Base-by-base conservation (phyloP, 129 eudicot genomes). In the Flaveria trinervia region DNA sequence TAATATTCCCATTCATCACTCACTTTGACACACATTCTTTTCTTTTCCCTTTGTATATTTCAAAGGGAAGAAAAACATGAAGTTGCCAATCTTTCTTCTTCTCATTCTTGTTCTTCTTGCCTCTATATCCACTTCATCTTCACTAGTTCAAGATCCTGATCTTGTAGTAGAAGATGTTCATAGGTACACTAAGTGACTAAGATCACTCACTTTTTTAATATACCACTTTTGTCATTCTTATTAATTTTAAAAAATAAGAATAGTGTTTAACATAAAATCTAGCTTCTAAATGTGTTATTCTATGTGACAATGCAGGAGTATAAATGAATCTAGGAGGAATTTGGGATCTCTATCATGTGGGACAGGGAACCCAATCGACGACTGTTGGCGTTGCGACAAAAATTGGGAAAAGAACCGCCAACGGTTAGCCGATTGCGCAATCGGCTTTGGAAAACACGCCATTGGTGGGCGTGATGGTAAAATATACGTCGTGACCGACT, bases 361-460 rank as follows among this genome's bases (percentile, higher is more conserved):
- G 52, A 89, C 91, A 3, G 97, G 97, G 5, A 92, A 92, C 70
- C 98, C 98, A 0, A 89, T 92, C 3, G 98, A 92, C 77, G 98
- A 92, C 77, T 92, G 98, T 59, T 92, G 97, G 97, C 77, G 97
- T 7, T 92, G 97, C 66, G 97, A 92, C 85, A 75, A 80, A 16
- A 65, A 78, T 12, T 92, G 97, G 97, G 87, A 79, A 33, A 73
- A 79, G 45, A 89, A 89, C 51, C 96, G 96, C 48, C 87, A 89
- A 51, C 81, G 83, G 25, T 77, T 92, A 73, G 97, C 97, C 10
- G 91, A 92, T 7, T 92, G 97, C 25, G 91, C 91, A 8, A 92
- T 92, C 36, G 97, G 97, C 62, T 92, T 92, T 76, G 97, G 96
- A 1, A 87, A 88, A 62, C 71, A 86, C 51, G 97, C 97, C 45